Conservation (phyloP, 228 moss, liverwort and hornwort species). For the Sphagnum magellanicum region DNA sequence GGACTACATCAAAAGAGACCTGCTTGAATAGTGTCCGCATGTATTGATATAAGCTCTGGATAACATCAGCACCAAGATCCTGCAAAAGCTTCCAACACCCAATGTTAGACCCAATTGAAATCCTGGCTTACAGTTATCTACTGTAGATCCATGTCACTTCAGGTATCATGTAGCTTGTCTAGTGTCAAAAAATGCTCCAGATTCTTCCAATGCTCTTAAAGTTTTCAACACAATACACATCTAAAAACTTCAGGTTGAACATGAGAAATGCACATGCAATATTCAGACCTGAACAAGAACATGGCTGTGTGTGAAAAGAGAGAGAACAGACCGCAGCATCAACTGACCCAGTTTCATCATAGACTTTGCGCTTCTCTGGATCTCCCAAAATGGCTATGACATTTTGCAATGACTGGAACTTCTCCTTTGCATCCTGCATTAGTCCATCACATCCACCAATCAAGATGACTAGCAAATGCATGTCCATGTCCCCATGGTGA, state of each 20-base stretch:
- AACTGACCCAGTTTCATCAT: constrained; percentile 86
- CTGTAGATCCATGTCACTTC: too few species aligned
- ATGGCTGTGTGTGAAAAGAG: not conserved
- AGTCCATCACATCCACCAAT: not conserved
- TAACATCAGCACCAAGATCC: constrained; percentile 69
- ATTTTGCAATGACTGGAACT: constrained; percentile 90
- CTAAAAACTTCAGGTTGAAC: too few species aligned
- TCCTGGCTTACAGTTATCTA: too few species aligned
- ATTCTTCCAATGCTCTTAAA: too few species aligned
- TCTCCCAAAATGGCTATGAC: constrained; percentile 90
- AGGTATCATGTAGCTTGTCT: not conserved
- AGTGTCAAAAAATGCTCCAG: too few species aligned
- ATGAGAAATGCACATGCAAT: too few species aligned
- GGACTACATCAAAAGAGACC: constrained; percentile 18
- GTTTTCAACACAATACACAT: too few species aligned
- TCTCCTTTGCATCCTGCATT: constrained; percentile 84
- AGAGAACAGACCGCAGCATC: constrained; percentile 57
- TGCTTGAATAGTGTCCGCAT: constrained; percentile 75
- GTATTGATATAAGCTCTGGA: constrained; percentile 68
- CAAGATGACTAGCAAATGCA: too few species aligned
- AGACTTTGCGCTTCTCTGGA: constrained; percentile 78
- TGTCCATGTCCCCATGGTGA: too few species aligned
- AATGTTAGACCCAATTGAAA: not conserved
- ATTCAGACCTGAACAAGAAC: too few species aligned
- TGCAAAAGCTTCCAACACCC: constrained; percentile 8